Percentiles rank a stretch among this genome's conserved stretches.
Conservation (phyloP, 2,329 filamentous ascomycete species). For the Metarhizium anisopliae region DNA sequence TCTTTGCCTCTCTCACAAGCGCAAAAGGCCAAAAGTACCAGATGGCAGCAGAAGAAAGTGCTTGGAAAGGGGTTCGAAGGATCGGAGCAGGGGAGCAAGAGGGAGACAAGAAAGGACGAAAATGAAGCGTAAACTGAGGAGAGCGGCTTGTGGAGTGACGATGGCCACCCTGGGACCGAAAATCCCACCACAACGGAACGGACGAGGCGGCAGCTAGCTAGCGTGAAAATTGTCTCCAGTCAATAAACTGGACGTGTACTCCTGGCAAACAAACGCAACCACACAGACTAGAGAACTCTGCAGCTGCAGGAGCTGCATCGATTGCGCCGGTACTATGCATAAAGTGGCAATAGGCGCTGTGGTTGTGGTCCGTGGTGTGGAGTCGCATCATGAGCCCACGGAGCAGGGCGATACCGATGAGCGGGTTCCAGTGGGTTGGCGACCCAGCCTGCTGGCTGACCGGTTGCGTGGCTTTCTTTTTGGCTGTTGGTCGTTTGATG, state of each 20-base stretch:
- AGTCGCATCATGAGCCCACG: background rate
- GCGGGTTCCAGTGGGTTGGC: constrained; percentile 4
- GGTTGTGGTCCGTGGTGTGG: background rate
- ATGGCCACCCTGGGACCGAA: constrained; percentile 1
- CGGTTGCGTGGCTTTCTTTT: constrained; percentile 2
- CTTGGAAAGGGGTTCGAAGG: background rate
- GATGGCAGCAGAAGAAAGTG: background rate
- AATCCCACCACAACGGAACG: constrained; percentile 7
- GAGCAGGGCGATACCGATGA: constrained; percentile 1
- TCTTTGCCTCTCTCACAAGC: background rate
- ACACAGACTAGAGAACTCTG: background rate
- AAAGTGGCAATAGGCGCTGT: background rate
- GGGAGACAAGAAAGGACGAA: background rate
- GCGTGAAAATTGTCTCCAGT: background rate
- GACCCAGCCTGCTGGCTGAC: constrained; percentile 4
- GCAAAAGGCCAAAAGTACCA: background rate
- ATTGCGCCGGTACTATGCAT: background rate
- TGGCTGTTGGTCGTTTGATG: background rate
- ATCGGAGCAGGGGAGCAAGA: background rate
- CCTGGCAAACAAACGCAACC: background rate
- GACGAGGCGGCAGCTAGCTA: background rate
- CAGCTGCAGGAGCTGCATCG: background rate
- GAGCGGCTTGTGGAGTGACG: constrained; percentile 3
- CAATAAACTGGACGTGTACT: background rate
- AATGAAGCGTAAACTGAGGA: background rate